A percentile compares a stretch with the other conserved stretches of the same genome.
Conservation (phyloP, 371 early-diverging fungal genomes). For the Rhizopus arrhizus region DNA sequence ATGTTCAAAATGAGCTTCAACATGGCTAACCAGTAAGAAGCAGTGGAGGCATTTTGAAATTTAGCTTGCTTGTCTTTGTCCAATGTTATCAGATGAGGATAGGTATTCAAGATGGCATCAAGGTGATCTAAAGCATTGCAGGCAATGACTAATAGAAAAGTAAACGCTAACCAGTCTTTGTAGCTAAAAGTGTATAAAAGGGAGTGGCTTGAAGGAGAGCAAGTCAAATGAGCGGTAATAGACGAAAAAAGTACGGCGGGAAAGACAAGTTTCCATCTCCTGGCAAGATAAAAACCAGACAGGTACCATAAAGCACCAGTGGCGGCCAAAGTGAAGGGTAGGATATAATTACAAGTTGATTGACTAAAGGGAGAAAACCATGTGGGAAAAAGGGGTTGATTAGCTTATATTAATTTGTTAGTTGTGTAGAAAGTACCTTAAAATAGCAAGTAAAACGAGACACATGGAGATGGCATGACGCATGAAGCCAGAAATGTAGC, state of each 20-base stretch:
- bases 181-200: constrained; percentile 31
- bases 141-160: constrained; percentile 40
- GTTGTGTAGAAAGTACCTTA: constrained; percentile 23
- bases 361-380: constrained; percentile 15
- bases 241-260: constrained; percentile 32
- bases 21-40: constrained; percentile 30
- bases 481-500: constrained; percentile 19
- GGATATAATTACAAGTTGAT: not conserved
- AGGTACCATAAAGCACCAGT: constrained; percentile 29
- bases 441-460: constrained; percentile 23
- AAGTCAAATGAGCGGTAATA: constrained; percentile 29
- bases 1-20: constrained; percentile 17
- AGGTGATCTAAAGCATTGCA: constrained; percentile 43
- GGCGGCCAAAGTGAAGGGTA: constrained; percentile 13
- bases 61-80: constrained; percentile 18
- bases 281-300: constrained; percentile 43
- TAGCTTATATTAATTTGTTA: not conserved
- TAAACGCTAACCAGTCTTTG: constrained; percentile 42
- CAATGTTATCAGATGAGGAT: constrained; percentile 29
- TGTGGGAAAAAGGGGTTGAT: not conserved
- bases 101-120: constrained; percentile 40
- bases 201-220: constrained; percentile 24
- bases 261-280: constrained; percentile 22
- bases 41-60: constrained; percentile 24
- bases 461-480: constrained; percentile 29